Percentiles rank a stretch among this genome's conserved stretches.
These are phyloP conservation scores for Ajuga reptans DNA, from an alignment of 305 asterid genomes.

Conservation along the genomic window DNA sequence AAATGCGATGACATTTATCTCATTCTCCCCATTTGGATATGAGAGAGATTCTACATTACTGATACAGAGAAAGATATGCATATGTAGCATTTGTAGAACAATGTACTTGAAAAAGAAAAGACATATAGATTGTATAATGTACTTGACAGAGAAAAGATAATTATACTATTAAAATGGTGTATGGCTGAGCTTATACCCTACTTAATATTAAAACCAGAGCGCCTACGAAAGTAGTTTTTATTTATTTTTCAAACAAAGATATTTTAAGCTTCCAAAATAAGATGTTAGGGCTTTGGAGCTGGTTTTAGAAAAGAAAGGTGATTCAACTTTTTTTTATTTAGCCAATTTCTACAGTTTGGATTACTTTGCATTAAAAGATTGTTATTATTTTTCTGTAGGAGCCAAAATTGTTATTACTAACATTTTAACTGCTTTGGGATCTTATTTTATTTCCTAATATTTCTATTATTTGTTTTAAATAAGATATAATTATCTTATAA, in stretches of 20 bases:
- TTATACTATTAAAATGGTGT: neutral
- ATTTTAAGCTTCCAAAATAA: neutral
- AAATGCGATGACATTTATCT: neutral
- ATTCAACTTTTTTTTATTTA: neutral
- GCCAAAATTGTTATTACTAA: neutral
- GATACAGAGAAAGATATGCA: neutral
- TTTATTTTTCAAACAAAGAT: neutral
- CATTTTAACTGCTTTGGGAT: neutral
- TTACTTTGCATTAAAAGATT: neutral
- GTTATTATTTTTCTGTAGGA: too few species aligned
- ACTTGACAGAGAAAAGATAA: neutral
- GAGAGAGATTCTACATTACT: neutral
- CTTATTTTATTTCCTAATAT: neutral
- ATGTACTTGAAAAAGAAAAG: neutral
- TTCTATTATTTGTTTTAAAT: neutral
- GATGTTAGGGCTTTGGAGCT: neutral
- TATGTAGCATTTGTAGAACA: neutral
- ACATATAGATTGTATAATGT: neutral
- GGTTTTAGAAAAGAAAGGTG: neutral
- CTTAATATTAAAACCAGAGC: too few species aligned
- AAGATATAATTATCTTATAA: neutral
- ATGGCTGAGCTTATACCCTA: neutral
- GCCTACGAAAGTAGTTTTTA: too few species aligned
- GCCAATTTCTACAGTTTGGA: neutral
- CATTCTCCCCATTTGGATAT: neutral